phyloP scores from a whole-genome alignment of 306 rosid species.

The Cicer pinnatifidum region DNA sequence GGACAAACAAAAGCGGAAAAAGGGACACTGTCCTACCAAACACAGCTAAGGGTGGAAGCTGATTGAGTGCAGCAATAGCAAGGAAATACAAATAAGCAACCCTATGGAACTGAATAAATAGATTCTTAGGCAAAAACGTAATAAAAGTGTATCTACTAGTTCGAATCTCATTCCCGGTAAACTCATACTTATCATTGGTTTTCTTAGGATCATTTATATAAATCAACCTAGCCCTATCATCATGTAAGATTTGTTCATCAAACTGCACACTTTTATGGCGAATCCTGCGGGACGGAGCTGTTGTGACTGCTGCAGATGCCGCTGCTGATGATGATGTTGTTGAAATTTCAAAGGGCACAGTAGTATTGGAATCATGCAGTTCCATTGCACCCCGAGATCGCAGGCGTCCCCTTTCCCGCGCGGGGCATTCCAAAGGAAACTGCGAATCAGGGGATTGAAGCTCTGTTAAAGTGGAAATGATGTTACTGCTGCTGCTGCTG shows the following conservation, averaged over 20 bases:
- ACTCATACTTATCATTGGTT: slow-evolving; percentile 89
- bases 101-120: slow-evolving; percentile 91
- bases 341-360: slow-evolving; percentile 61
- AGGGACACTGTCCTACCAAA: slow-evolving; percentile 93
- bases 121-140: slow-evolving; percentile 88
- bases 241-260: slow-evolving; percentile 60
- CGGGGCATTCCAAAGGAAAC: slow-evolving; percentile 69
- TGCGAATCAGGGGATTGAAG: slow-evolving; percentile 43
- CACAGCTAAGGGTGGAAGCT: slow-evolving; percentile 97
- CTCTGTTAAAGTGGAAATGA: slow-evolving; percentile 26
- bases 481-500: background rate
- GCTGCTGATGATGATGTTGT: slow-evolving; percentile 39
- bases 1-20: slow-evolving; percentile 84
- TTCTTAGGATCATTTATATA: slow-evolving; percentile 75
- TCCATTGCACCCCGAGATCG: slow-evolving; percentile 81
- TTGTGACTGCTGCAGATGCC: slow-evolving; percentile 14
- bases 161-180: slow-evolving; percentile 83
- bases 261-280: slow-evolving; percentile 69
- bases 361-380: slow-evolving; percentile 49
- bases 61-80: slow-evolving; percentile 91
- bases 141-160: slow-evolving; percentile 83
- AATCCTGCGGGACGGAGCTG: slow-evolving; percentile 49
- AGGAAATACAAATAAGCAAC: slow-evolving; percentile 95
- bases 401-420: slow-evolving; percentile 52
- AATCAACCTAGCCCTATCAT: slow-evolving; percentile 75